These are phyloP conservation scores for Colletotrichum spinosum DNA, from an alignment of 2,329 filamentous ascomycete species.

Conservation along the genomic window DNA sequence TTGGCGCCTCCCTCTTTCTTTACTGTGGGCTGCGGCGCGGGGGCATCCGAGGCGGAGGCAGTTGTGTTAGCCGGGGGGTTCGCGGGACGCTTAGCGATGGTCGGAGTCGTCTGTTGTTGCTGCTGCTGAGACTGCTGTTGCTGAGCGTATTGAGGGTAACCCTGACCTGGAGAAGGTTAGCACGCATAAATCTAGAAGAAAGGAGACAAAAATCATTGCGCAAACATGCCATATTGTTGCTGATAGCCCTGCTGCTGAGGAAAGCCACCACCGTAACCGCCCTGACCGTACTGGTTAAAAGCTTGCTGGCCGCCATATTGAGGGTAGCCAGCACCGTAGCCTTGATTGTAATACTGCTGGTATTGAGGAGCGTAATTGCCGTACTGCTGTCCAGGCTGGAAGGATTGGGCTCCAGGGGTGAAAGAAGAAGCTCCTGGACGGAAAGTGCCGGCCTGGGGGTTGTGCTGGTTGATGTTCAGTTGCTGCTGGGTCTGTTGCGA, in stretches of 20 bases:
- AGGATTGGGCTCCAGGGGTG: conserved; percentile 76
- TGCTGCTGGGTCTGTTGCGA: conserved; percentile 81
- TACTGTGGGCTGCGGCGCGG: conserved; percentile 62
- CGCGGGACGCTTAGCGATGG: conserved; percentile 72
- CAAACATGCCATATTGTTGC: conserved; percentile 53
- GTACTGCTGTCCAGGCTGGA: conserved; percentile 79
- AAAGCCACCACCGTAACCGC: conserved; percentile 47
- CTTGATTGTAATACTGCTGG: conserved; percentile 64
- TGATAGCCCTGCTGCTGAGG: conserved; percentile 55
- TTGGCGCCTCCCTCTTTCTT: conserved; percentile 70
- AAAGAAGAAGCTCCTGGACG: conserved; percentile 72
- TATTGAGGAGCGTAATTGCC: conserved; percentile 68
- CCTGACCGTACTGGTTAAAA: conserved; percentile 60
- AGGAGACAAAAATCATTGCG: neutral
- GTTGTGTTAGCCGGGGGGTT: conserved; percentile 57
- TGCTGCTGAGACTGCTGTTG: conserved; percentile 52
- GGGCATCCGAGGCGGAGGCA: conserved; percentile 55
- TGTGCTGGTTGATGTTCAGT: conserved; percentile 75
- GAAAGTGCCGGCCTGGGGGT: conserved; percentile 57
- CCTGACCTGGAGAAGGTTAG: conserved; percentile 34
- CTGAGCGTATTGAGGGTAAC: conserved; percentile 64
- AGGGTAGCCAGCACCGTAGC: conserved; percentile 63
- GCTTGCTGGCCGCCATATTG: conserved; percentile 62
- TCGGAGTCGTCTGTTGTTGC: conserved; percentile 61
- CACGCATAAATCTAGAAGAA: neutral